Evolutionary conservation across 257 asterid genomes (phyloP).

Genomic region (Nicotiana tabacum): DNA sequence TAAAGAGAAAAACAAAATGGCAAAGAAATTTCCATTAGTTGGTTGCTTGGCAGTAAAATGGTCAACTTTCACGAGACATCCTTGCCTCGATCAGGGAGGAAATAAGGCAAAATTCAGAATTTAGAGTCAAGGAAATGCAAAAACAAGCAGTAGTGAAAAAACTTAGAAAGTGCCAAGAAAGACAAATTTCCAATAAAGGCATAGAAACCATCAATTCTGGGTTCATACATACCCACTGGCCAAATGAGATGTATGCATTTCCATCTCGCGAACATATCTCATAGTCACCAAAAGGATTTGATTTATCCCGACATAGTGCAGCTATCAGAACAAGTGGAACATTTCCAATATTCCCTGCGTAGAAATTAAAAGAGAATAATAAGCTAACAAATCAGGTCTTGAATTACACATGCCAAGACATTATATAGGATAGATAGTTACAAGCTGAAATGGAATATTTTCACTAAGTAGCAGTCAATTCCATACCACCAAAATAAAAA

Average conservation of each 20-base stretch:
- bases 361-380: neutral
- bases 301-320: constrained; percentile 84
- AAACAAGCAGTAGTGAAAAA: neutral
- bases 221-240: constrained; percentile 81
- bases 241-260: constrained; percentile 95
- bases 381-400: neutral
- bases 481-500: neutral
- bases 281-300: constrained; percentile 85
- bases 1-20: neutral
- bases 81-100: neutral
- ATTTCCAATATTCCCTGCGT: constrained; percentile 90
- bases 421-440: neutral
- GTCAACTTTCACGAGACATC: neutral
- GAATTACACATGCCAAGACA: neutral
- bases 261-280: constrained; percentile 85
- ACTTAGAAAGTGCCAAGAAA: neutral
- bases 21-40: neutral
- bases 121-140: neutral
- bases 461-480: neutral
- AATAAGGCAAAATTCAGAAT: neutral
- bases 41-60: neutral
- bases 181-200: neutral
- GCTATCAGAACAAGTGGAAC: constrained; percentile 96
- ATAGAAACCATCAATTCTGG: neutral
- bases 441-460: neutral